Percentiles rank a stretch among this genome's conserved stretches.
Conservation (phyloP, 768 basidiomycete species). For the Mycena rosella region DNA sequence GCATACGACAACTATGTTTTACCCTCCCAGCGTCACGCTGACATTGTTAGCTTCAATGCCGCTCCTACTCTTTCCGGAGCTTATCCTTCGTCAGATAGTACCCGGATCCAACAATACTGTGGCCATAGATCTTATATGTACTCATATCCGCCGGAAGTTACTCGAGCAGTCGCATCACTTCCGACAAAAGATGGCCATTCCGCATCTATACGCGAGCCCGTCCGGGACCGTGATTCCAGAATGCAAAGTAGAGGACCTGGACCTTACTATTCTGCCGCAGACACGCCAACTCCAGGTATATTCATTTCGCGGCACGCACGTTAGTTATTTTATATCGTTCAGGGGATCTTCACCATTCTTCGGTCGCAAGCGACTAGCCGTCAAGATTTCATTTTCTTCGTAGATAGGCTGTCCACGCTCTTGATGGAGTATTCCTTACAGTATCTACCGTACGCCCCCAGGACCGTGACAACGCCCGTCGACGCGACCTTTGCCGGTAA, state of each 20-base stretch:
- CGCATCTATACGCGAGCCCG: constrained; percentile 53
- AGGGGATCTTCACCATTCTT: constrained; percentile 91
- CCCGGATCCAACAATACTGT: constrained; percentile 91
- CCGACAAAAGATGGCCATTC: constrained; percentile 77
- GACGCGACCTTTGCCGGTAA: constrained; percentile 70
- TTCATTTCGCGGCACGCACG: too few relatives aligned
- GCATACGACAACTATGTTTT: constrained; percentile 94
- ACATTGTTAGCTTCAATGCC: constrained; percentile 71
- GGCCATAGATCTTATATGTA: constrained; percentile 93
- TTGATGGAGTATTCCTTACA: constrained; percentile 89
- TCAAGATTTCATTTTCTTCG: constrained; percentile 95
- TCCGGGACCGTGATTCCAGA: constrained; percentile 55
- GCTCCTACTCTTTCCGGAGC: neutral
- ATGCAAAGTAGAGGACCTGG: constrained; percentile 57
- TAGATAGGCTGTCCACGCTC: constrained; percentile 86
- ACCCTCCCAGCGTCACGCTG: constrained; percentile 88
- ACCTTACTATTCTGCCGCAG: constrained; percentile 77
- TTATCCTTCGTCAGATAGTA: constrained; percentile 76
- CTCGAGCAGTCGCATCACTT: constrained; percentile 82
- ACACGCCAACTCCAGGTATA: constrained; percentile 78
- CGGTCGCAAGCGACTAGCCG: constrained; percentile 77
- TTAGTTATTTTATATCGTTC: too few relatives aligned
- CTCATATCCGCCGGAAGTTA: constrained; percentile 89
- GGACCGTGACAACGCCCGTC: constrained; percentile 76
- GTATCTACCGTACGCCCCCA: constrained; percentile 77